Conservation (phyloP, 768 basidiomycete species). For the Pleurotus ostreatus region DNA sequence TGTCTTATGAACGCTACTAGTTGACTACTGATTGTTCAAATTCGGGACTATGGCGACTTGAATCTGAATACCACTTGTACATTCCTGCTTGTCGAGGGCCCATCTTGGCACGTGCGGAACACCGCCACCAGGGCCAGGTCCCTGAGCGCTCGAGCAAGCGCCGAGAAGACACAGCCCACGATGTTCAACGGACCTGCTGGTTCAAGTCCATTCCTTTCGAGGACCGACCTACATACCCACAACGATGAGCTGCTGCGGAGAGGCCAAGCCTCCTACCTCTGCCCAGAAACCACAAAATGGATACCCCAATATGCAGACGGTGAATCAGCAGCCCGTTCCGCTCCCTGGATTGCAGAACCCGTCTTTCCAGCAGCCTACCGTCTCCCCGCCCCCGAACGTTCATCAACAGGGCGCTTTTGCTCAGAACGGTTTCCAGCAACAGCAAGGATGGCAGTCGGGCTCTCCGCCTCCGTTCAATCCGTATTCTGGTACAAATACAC, state of each 20-base stretch:
- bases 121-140: slow-evolving; percentile 2
- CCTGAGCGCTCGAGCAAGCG: not conserved
- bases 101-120: not conserved
- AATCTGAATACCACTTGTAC: too few species aligned
- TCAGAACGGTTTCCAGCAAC: slow-evolving; percentile 21
- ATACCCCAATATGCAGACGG: slow-evolving; percentile 23
- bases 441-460: slow-evolving; percentile 31
- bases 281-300: slow-evolving; percentile 24
- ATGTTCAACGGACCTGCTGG: slow-evolving; percentile 2
- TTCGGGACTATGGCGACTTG: too few species aligned
- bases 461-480: slow-evolving; percentile 27
- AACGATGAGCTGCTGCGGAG: slow-evolving; percentile 70
- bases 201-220: slow-evolving; percentile 3
- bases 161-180: slow-evolving; percentile 7
- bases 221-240: slow-evolving; percentile 2
- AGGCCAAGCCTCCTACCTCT: slow-evolving; percentile 27
- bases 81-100: too few species aligned
- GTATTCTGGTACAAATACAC: slow-evolving; percentile 10
- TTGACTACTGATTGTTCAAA: too few species aligned
- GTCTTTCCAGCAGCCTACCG: slow-evolving; percentile 33
- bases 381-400: slow-evolving; percentile 42
- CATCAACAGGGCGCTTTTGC: slow-evolving; percentile 18
- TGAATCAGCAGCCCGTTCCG: slow-evolving; percentile 50
- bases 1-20: too few species aligned
- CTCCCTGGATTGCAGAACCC: slow-evolving; percentile 38